Percentiles rank a stretch among this genome's conserved stretches.
Conservation (phyloP, 2,329 filamentous ascomycete species). For the Fusarium pseudonygamai region DNA sequence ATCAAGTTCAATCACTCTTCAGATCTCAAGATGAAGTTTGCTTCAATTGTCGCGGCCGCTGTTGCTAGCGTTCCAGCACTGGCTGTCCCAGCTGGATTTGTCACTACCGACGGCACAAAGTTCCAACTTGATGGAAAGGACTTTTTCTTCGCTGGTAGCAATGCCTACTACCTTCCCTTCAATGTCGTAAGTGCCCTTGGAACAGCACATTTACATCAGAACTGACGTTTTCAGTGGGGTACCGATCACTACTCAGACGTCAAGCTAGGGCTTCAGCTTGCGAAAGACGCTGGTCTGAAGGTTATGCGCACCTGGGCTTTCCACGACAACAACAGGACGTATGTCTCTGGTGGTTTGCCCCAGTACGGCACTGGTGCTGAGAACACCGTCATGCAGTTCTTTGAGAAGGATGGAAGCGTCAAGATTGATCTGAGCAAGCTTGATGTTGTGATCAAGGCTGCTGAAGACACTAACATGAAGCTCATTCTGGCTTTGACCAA, state of each 20-base stretch:
- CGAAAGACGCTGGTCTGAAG: constrained; percentile 22
- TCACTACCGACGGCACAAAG: constrained; percentile 58
- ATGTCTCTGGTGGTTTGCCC: constrained; percentile 48
- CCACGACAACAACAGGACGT: constrained; percentile 24
- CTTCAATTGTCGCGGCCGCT: constrained; percentile 7
- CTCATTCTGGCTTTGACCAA: constrained; percentile 64
- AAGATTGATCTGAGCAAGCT: constrained; percentile 22
- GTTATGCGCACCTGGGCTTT: constrained; percentile 28
- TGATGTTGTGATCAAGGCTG: constrained; percentile 46
- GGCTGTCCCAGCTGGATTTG: constrained; percentile 52
- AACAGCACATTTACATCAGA: no score
- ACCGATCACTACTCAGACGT: constrained; percentile 44
- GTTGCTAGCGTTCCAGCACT: background rate
- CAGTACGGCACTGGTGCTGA: constrained; percentile 58
- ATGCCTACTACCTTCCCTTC: constrained; percentile 67
- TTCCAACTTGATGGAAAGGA: constrained; percentile 64
- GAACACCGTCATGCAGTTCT: constrained; percentile 52
- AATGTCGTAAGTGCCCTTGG: constrained; percentile 47
- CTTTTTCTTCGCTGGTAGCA: constrained; percentile 66
- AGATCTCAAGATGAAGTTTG: constrained; percentile 18
- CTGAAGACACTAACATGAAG: constrained; percentile 60
- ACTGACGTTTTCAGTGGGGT: constrained; percentile 21
- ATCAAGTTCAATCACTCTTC: background rate
- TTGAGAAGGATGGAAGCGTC: constrained; percentile 18
- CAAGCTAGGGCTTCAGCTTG: background rate